Evolutionary conservation across 176 grass and related monocot genomes (phyloP).

Genomic region (Oryza glumipatula): DNA sequence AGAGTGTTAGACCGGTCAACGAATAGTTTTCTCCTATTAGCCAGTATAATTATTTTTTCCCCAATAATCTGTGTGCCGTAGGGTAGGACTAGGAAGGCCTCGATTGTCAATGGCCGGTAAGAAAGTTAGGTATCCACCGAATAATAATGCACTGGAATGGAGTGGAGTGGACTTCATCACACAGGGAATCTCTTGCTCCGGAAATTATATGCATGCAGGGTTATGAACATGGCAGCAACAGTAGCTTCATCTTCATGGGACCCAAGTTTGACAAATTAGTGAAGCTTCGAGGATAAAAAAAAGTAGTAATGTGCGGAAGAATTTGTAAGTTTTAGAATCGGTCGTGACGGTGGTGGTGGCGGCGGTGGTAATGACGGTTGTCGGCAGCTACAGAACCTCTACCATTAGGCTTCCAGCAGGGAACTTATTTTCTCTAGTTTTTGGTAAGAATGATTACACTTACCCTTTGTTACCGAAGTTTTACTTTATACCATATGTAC

Average conservation of each 20-base stretch:
- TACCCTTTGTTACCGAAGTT: too few species aligned
- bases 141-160: slow-evolving; percentile 6
- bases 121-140: slow-evolving; percentile 28
- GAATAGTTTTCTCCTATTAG: not conserved
- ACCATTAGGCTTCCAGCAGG: too few species aligned
- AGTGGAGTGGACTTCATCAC: slow-evolving; percentile 26
- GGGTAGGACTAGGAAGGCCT: not conserved
- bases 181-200: not conserved
- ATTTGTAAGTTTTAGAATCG: too few species aligned
- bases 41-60: not conserved
- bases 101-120: slow-evolving; percentile 19
- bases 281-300: not conserved
- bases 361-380: too few species aligned
- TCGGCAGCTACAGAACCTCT: too few species aligned
- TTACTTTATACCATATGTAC: too few species aligned
- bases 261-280: not conserved
- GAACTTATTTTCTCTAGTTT: too few species aligned
- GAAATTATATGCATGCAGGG: not conserved
- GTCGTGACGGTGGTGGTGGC: too few species aligned
- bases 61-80: not conserved
- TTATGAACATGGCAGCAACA: not conserved
- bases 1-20: slow-evolving; percentile 6
- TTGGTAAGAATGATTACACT: too few species aligned
- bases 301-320: not conserved
- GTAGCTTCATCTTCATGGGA: not conserved